A percentile compares a stretch with the other conserved stretches of the same genome.
Evolutionary conservation across 192 early-diverging fungal genomes (phyloP).

Genomic region (Entomortierella parvispora): DNA sequence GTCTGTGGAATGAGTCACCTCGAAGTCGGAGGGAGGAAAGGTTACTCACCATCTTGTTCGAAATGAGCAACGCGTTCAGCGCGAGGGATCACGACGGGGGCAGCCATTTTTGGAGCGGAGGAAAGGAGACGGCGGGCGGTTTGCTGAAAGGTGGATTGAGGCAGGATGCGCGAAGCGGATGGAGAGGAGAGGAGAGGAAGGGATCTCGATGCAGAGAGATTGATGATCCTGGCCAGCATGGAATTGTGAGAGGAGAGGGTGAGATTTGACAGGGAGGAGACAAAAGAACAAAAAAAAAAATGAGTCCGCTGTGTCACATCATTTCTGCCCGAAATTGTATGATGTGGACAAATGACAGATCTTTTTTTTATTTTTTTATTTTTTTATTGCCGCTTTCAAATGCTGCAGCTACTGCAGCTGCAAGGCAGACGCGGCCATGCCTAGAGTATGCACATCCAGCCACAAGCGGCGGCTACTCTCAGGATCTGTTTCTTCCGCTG

Average conservation of each 20-base stretch:
- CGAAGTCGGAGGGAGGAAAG: neutral
- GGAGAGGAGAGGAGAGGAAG: slow-evolving; percentile 13
- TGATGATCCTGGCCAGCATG: slow-evolving; percentile 38
- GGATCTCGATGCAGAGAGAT: slow-evolving; percentile 3
- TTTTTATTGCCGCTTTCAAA: too few species aligned
- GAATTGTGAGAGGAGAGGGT: neutral
- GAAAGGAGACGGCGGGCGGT: neutral
- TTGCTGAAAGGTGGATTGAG: slow-evolving; percentile 8
- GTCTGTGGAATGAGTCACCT: neutral
- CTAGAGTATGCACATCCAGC: too few species aligned
- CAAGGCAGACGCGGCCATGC: too few species aligned
- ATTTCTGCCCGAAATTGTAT: too few species aligned
- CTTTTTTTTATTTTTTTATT: too few species aligned
- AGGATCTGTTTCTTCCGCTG: too few species aligned
- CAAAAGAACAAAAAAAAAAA: neutral
- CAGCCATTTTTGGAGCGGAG: slow-evolving; percentile 13
- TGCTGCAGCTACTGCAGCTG: too few species aligned
- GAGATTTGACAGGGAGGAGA: neutral
- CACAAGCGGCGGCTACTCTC: too few species aligned
- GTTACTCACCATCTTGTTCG: slow-evolving; percentile 63
- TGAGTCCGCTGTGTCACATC: too few species aligned
- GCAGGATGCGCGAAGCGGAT: neutral
- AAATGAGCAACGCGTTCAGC: slow-evolving; percentile 63
- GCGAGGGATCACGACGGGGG: slow-evolving; percentile 26
- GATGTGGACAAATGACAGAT: too few species aligned